Base-by-base conservation (phyloP, 1,139 yeast species). In the Sugiyamaella pinicola region DNA sequence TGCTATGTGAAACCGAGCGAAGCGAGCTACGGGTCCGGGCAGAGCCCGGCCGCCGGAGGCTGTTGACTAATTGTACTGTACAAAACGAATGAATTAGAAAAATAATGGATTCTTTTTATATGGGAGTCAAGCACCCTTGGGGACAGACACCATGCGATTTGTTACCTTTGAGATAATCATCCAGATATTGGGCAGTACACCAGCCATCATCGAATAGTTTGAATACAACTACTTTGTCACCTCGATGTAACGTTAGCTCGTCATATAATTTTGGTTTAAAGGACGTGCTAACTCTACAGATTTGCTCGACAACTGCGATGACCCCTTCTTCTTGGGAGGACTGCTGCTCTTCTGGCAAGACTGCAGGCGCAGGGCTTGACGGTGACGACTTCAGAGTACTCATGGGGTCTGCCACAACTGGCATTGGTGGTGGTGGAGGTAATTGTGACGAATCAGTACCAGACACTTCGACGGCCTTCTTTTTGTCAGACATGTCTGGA, bases 201-300 rank as follows among this genome's bases (percentile, higher is more conserved):
- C 74, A 71, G 9, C 73, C 73, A 51, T 71, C 74, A 54, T 71
- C 74, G 55, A 69, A 71, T 17, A 66, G 59, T 54, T 68, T 67
- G 51, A 61, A 62, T 5, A 71, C 69, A 13, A 61, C 52, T 12
- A 70, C 60, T 40, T 61, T 54, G 41, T 70, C 73, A 18, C 69
- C 72, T 6, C 57, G 49, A 4, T 59, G 54, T 13, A 71, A 61
- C 37, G 61, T 65, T 38, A 71, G 56, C 61, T 71, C 74, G 55
- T 71, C 74, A n/a, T 60, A 62, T n/a, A 70, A 58, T 24, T 57
- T 58, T 4, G 72, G 69, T n/a, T 45, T 53, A 62, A 70, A 70
- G 5, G 63, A 53, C 40, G 57, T 60, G 6, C 60, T 55, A 3
- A 60, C 73, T n/a, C 59, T 56, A 56, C 59, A 62, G 19, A 64